phyloP scores from a whole-genome alignment of 1,284 basidiomycete genomes.

The Dichomitus squalens region DNA sequence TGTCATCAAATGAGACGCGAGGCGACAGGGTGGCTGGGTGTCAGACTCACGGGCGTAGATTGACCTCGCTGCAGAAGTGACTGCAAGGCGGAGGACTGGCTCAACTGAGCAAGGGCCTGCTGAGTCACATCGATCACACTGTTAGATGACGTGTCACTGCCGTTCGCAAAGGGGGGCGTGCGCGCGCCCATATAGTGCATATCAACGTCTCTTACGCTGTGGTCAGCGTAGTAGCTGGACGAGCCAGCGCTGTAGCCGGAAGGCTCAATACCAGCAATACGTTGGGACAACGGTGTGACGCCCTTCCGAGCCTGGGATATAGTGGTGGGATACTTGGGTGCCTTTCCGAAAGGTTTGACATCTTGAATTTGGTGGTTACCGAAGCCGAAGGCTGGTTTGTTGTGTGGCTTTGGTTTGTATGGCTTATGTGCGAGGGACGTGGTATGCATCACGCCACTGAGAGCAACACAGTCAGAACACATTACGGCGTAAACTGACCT shows the following conservation, averaged over 20 bases:
- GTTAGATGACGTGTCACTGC: slow-evolving; percentile 10
- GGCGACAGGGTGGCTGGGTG: neutral
- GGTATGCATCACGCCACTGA: slow-evolving; percentile 22
- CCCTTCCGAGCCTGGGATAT: slow-evolving; percentile 20
- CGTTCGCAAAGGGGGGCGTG: slow-evolving; percentile 9
- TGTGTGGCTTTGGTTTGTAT: slow-evolving; percentile 22
- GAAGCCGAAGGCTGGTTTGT: slow-evolving; percentile 5
- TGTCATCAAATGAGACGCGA: neutral
- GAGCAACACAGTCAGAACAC: slow-evolving; percentile 1
- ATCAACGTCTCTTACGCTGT: slow-evolving; percentile 14
- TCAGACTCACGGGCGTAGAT: slow-evolving; percentile 2
- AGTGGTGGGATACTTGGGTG: slow-evolving; percentile 18
- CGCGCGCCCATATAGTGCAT: slow-evolving; percentile 5
- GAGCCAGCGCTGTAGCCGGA: slow-evolving; percentile 4
- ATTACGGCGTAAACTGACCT: slow-evolving; percentile 20
- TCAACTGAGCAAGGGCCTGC: slow-evolving; percentile 20
- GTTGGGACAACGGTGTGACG: slow-evolving; percentile 16
- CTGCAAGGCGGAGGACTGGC: slow-evolving; percentile 24
- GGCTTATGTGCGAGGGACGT: slow-evolving; percentile 20
- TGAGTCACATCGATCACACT: slow-evolving; percentile 20
- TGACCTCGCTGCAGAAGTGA: slow-evolving; percentile 13
- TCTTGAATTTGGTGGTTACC: slow-evolving; percentile 2
- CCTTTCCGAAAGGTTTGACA: slow-evolving; percentile 19
- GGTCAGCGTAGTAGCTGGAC: slow-evolving; percentile 3
- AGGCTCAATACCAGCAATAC: slow-evolving; percentile 9